A percentile compares a stretch with the other conserved stretches of the same genome.
These are phyloP conservation scores for Colletotrichum simmondsii DNA, from an alignment of 2,329 filamentous ascomycete genomes.

Conservation along the genomic window DNA sequence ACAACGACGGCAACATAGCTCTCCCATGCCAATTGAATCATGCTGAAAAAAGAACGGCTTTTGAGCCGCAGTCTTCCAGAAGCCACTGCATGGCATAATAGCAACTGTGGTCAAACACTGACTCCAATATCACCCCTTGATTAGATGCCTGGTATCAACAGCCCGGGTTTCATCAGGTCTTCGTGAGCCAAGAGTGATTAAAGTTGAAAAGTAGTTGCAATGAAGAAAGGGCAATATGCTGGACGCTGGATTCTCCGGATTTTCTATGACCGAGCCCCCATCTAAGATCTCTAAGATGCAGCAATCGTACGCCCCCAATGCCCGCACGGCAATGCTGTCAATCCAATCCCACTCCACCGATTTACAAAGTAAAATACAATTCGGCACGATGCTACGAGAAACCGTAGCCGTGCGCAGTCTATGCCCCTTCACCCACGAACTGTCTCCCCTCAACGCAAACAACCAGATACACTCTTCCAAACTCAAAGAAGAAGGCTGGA, in stretches of 20 bases:
- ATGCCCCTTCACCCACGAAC: no score
- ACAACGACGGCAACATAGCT: no score
- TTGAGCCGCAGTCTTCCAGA: no score
- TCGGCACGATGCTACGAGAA: background rate
- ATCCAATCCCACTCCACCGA: background rate
- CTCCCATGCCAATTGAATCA: no score
- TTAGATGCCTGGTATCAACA: background rate
- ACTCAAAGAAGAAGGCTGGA: conserved; percentile 53
- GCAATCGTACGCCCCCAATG: background rate
- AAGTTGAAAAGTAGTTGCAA: background rate
- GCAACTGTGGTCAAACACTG: no score
- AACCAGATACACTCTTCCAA: conserved; percentile 51
- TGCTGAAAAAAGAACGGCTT: no score
- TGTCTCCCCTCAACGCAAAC: background rate
- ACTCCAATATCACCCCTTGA: no score
- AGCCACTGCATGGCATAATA: no score
- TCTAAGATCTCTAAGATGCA: conserved; percentile 1
- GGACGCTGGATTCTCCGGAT: background rate
- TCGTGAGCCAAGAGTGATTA: background rate
- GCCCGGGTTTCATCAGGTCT: background rate
- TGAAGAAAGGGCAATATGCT: background rate
- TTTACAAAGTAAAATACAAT: conserved; percentile 9
- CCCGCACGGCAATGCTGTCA: conserved; percentile 3
- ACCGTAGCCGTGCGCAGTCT: background rate
- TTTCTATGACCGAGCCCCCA: background rate